Evolutionary conservation across 2,329 filamentous ascomycete genomes (phyloP), one percentile per base, ranked within the genome.

Genomic region (Didymella exigua): DNA sequence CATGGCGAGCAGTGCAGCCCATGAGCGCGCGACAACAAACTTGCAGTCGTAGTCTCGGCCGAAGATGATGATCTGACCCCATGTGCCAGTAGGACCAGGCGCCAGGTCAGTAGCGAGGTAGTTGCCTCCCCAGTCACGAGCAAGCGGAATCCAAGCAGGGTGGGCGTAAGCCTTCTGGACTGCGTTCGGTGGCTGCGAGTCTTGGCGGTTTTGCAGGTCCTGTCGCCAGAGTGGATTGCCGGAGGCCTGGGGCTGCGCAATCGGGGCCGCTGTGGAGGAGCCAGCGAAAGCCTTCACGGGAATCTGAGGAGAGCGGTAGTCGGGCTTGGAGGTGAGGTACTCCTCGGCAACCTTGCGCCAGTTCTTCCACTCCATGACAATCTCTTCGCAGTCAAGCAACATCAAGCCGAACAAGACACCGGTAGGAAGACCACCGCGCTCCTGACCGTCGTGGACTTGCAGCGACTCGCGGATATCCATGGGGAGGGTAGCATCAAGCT

Each of bases 31-130:
- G 52, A 99, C 84, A 6, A 99, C 95, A 72, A 96, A 99, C 79
- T 99, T 99, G 77, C 91, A 96, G 73, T 99, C 95, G 77, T 96
- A 99, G 78, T 99, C 95, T 57, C 95, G 91, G 45, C 95, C 95
- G 74, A 96, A 97, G 58, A 99, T 84, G 68, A 99, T 96, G 62
- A 99, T 86, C 75, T 99, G 95, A 49, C 95, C 95, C 93, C 95
- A 99, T 73, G 88, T 89, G 33, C 95, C 95, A 41, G 85, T 84
- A 9, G 93, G 91, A 2, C 95, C 95, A 19, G 95, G 95, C 6
- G 93, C 91, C 54, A 99, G 81, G 75, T 99, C 95, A 41, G 97
- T 86, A 16, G 93, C 93, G 69, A 99, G 82, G 79, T 96, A 96
- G 84, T 99, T 99, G 76, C 95, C 95, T 74, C 95, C 95, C 95